phyloP scores from a whole-genome alignment of 208 protist genomes.

The Entamoeba invadens region DNA sequence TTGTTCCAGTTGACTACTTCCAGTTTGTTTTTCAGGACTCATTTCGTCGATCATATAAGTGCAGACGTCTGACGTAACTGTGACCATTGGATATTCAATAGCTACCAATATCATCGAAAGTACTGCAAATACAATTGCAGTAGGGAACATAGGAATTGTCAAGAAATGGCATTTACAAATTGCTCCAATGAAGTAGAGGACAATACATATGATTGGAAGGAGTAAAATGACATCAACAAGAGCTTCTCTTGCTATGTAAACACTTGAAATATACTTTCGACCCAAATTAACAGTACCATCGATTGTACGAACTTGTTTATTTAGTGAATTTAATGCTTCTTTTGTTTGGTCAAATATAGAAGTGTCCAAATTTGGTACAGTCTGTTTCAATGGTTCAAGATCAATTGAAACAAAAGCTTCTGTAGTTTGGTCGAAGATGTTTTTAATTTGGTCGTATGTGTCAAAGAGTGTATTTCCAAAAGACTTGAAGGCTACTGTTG shows the following conservation, averaged over 20 bases:
- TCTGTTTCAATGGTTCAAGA: not conserved
- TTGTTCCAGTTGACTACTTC: not conserved
- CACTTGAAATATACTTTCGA: not conserved
- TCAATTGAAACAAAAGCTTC: not conserved
- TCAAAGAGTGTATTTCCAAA: not conserved
- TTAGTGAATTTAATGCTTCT: not conserved
- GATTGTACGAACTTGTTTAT: not conserved
- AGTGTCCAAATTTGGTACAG: not conserved
- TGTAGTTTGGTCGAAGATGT: not conserved
- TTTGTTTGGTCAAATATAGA: not conserved
- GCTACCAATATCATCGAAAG: not conserved
- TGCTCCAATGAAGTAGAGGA: not conserved
- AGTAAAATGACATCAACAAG: not conserved
- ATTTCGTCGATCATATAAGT: not conserved
- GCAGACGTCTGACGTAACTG: not conserved
- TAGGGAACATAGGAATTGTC: not conserved
- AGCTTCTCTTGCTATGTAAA: not conserved
- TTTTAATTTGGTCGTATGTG: not conserved
- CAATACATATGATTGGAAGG: not conserved
- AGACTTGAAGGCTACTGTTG: not conserved
- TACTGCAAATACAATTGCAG: not conserved
- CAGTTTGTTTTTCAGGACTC: not conserved
- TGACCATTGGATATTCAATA: not conserved
- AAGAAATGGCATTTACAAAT: not conserved
- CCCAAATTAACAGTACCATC: not conserved